phyloP scores from a whole-genome alignment of 2,329 filamentous ascomycete genomes.

The Aureobasidium sp. region DNA sequence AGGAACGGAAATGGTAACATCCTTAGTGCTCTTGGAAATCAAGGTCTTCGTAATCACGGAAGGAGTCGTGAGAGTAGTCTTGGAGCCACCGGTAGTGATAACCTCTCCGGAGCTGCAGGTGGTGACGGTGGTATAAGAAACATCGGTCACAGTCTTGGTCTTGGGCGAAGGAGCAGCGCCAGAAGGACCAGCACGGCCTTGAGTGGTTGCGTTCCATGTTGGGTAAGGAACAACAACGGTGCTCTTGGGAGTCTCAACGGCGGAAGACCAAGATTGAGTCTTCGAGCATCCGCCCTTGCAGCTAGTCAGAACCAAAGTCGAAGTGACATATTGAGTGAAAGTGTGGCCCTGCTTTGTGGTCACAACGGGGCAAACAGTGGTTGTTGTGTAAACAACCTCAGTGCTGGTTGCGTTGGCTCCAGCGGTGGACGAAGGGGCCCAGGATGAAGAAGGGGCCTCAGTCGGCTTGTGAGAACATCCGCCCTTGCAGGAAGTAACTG shows the following conservation, averaged over 20 bases:
- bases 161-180: neutral
- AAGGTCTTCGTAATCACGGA: neutral
- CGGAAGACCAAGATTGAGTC: too few species aligned
- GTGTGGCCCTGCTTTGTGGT: conserved; percentile 22
- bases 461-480: conserved; percentile 1
- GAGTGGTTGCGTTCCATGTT: neutral
- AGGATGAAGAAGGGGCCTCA: neutral
- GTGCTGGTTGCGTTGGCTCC: conserved; percentile 19
- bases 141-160: neutral
- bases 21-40: neutral
- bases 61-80: neutral
- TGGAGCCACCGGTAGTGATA: neutral
- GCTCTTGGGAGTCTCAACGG: neutral
- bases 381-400: conserved; percentile 22
- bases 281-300: conserved; percentile 3
- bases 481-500: conserved; percentile 2
- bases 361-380: conserved; percentile 23
- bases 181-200: neutral
- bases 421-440: neutral
- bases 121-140: neutral
- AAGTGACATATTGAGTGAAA: conserved; percentile 20
- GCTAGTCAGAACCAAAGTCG: neutral
- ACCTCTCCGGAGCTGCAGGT: conserved; percentile 7
- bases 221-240: conserved; percentile 3
- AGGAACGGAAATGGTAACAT: neutral